Conservation (phyloP, 306 rosid species). For the Delonix regia region DNA sequence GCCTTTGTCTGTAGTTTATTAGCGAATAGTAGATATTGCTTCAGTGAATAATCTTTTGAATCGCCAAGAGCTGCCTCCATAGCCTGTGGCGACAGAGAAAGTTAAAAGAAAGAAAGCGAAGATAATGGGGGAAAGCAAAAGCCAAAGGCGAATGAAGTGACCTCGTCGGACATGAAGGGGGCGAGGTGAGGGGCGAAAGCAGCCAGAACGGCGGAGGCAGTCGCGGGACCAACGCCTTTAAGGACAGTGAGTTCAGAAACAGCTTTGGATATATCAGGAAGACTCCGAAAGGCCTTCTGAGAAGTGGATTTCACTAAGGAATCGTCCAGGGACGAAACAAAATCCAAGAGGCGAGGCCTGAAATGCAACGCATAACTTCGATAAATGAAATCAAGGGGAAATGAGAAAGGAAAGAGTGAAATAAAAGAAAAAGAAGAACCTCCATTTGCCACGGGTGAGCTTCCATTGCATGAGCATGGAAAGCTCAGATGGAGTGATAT, state of each 20-base stretch:
- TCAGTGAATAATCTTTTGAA: conserved; percentile 80
- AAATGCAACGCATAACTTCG: conserved; percentile 3
- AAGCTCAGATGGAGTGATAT: conserved; percentile 72
- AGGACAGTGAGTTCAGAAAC: conserved; percentile 69
- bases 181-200: conserved; percentile 71
- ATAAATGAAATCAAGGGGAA: background rate
- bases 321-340: conserved; percentile 75
- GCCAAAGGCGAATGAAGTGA: conserved; percentile 9
- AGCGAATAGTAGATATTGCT: conserved; percentile 74
- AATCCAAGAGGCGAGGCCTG: conserved; percentile 89
- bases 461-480: conserved; percentile 88
- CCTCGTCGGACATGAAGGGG: conserved; percentile 98
- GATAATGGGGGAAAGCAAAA: background rate
- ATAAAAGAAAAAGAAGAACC: conserved; percentile 44
- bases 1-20: conserved; percentile 69
- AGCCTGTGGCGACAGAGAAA: conserved; percentile 52
- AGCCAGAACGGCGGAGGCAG: conserved; percentile 84
- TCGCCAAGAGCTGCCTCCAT: conserved; percentile 79
- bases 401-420: background rate
- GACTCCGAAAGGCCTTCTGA: conserved; percentile 64
- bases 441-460: conserved; percentile 93
- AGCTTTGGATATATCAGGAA: conserved; percentile 75
- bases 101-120: background rate
- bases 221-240: conserved; percentile 91
- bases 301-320: conserved; percentile 60